Base-by-base conservation (phyloP, 768 basidiomycete species). In the Cyathus striatus region DNA sequence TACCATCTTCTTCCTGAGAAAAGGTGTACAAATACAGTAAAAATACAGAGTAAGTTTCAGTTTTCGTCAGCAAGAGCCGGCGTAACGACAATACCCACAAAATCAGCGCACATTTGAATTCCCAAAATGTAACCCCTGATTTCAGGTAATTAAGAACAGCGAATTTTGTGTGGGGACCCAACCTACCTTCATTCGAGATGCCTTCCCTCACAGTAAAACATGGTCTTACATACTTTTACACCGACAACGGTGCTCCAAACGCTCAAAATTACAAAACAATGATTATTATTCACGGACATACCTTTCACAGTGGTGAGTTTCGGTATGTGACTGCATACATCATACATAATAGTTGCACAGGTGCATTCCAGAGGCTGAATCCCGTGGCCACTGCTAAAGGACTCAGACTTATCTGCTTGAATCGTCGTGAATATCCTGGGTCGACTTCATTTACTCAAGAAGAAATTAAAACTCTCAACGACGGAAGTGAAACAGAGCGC, bases 381-480 rank as follows among this genome's bases (percentile, higher is more conserved):
- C 42, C 48, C 2, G 20, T 49, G 6, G 60, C 59, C 1, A 2
- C 23, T n/a, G 41, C 54, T 10, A 43, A 45, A 23, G 46, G 45
- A 10, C 38, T 60, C 16, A 59, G 66, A 10, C 33, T 60, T 4
- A 58, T 68, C 21, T 45, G 48, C 14, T 39, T 65, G n/a, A 66
- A 66, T 38, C 57, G 64, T 16, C 58, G 66, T 6, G 54, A 59
- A 27, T 66, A 66, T 41, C 59, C 57, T 1, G 60, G 60, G 2
- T 58, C 63, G 16, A 61, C 61, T 2, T 57, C 58, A 0, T 61
- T 60, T 34, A 58, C 57, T 1, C 38, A 49, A 9, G 53, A 55
- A 3, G 66, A 65, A 20, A 33, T 53, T 12, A 27, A 30, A 7
- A 34, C 38, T 10, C 35, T 61, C 5, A 17, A 13, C 2, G 21